These are phyloP conservation scores for Candida freyschussii DNA, from an alignment of 1,139 yeast species.

Conservation along the genomic window DNA sequence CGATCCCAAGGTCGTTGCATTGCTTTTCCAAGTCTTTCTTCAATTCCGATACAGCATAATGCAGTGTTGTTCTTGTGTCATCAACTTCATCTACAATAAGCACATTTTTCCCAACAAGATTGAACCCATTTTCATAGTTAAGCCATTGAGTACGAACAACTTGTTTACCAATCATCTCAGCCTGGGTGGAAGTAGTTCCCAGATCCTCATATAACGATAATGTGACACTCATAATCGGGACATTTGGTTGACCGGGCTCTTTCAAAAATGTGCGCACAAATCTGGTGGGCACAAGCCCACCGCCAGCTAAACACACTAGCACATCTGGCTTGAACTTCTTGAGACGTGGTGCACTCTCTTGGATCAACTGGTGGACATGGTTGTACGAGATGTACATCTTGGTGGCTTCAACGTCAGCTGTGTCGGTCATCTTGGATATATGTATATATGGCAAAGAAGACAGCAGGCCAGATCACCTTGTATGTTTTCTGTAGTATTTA, in stretches of 20 bases:
- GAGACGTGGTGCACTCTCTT: conserved; percentile 70
- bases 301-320: conserved; percentile 87
- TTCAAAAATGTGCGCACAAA: conserved; percentile 87
- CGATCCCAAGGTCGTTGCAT: conserved; percentile 41
- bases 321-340: conserved; percentile 70
- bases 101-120: conserved; percentile 59
- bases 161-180: conserved; percentile 72
- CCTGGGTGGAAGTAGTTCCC: conserved; percentile 51
- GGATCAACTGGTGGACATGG: conserved; percentile 90
- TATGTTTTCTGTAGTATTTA: no score
- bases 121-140: conserved; percentile 61
- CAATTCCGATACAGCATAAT: conserved; percentile 55
- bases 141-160: conserved; percentile 96
- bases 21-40: conserved; percentile 64
- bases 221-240: conserved; percentile 91
- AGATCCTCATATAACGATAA: conserved; percentile 84
- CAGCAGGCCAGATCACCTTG: not conserved
- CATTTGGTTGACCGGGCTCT: conserved; percentile 80
- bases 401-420: conserved; percentile 19
- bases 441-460: not conserved
- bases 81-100: conserved; percentile 65
- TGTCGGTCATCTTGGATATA: conserved; percentile 19
- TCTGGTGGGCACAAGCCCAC: conserved; percentile 96
- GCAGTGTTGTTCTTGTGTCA: conserved; percentile 62
- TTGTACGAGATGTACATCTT: conserved; percentile 88